phyloP scores from a whole-genome alignment of 2,329 filamentous ascomycete genomes.

The Colletotrichum ledebouriae region DNA sequence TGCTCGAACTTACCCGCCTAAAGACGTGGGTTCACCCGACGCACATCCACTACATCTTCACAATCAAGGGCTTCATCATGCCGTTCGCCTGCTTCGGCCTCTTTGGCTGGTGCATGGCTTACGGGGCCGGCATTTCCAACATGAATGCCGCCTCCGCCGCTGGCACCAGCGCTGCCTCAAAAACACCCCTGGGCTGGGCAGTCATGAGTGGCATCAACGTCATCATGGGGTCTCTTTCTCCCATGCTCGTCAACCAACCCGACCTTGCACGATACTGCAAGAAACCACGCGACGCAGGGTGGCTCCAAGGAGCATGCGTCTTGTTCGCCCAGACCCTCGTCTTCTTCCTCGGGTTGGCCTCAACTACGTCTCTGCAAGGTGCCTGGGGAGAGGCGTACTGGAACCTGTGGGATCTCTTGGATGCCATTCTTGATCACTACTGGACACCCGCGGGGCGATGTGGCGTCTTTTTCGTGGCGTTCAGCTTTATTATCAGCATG shows the following conservation, averaged over 20 bases:
- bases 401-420: conserved; percentile 54
- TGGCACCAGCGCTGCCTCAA: conserved; percentile 45
- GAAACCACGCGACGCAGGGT: conserved; percentile 49
- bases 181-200: conserved; percentile 52
- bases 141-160: conserved; percentile 47
- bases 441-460: conserved; percentile 49
- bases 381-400: conserved; percentile 54
- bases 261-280: conserved; percentile 54
- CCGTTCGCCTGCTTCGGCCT: conserved; percentile 53
- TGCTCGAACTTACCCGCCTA: background rate
- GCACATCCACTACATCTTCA: conserved; percentile 53
- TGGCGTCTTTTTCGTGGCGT: conserved; percentile 51
- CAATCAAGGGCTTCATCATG: conserved; percentile 52
- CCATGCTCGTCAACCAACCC: conserved; percentile 53
- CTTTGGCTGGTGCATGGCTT: conserved; percentile 52
- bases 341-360: conserved; percentile 49
- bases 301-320: conserved; percentile 49
- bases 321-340: conserved; percentile 47
- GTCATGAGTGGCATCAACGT: conserved; percentile 55
- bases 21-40: conserved; percentile 52
- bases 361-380: conserved; percentile 51
- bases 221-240: conserved; percentile 53
- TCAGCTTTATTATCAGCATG: conserved; percentile 45
- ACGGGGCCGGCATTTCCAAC: conserved; percentile 46
- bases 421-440: conserved; percentile 53